Conservation (phyloP, 2,329 filamentous ascomycete species). For the Lasiodiplodia sp. region DNA sequence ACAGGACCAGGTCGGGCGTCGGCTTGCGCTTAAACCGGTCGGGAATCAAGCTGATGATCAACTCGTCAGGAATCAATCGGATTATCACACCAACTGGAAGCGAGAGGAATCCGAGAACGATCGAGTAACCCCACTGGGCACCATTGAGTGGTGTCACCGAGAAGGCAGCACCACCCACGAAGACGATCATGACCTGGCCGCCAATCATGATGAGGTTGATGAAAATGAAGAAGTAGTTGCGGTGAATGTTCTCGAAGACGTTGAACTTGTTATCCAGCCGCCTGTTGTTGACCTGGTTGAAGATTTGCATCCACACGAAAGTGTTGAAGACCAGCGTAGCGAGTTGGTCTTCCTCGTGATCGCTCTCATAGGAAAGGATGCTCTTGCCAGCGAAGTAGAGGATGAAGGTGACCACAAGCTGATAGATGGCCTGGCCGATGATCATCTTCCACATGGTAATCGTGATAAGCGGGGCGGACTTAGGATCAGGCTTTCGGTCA, state of each 20-base stretch:
- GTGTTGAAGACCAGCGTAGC: conserved; percentile 94
- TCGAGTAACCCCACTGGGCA: conserved; percentile 86
- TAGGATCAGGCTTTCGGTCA: conserved; percentile 83
- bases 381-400: conserved; percentile 72
- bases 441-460: conserved; percentile 79
- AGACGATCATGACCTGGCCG: conserved; percentile 88
- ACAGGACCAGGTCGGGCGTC: conserved; percentile 51
- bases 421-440: conserved; percentile 81
- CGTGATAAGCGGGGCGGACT: conserved; percentile 79
- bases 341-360: conserved; percentile 58
- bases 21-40: conserved; percentile 51
- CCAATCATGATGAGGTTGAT: conserved; percentile 90
- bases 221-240: conserved; percentile 86
- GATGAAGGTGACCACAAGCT: conserved; percentile 73
- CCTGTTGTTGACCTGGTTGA: conserved; percentile 97
- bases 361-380: conserved; percentile 66
- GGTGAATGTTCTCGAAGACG: conserved; percentile 85
- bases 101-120: conserved; percentile 83
- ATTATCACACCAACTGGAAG: conserved; percentile 83
- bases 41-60: conserved; percentile 57
- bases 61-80: conserved; percentile 79
- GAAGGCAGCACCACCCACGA: conserved; percentile 83
- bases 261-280: conserved; percentile 95
- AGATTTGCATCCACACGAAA: conserved; percentile 99
- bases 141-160: conserved; percentile 72